phyloP scores from a whole-genome alignment of 192 early-diverging fungal genomes.

The Funneliformis geosporum region DNA sequence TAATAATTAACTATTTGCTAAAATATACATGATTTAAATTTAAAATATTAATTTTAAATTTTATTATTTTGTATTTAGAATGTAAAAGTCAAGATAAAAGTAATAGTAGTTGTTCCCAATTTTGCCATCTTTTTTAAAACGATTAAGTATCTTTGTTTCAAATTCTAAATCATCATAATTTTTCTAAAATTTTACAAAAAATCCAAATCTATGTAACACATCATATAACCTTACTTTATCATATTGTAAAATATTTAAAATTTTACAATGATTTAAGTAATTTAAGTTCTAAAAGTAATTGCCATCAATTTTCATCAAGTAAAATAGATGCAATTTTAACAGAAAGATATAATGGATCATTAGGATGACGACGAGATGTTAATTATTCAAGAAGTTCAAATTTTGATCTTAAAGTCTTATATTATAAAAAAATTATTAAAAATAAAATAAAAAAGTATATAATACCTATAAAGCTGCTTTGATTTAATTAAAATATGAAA shows the following conservation, averaged over 20 bases:
- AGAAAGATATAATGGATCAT: not conserved
- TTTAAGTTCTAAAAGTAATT: not conserved
- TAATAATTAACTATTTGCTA: slow-evolving; percentile 7
- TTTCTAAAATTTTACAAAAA: slow-evolving; percentile 11
- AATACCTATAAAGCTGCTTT: not conserved
- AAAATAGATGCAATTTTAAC: not conserved
- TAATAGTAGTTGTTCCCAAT: not conserved
- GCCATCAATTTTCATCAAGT: slow-evolving; percentile 2
- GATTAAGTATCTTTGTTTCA: not conserved
- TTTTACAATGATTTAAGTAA: slow-evolving; percentile 4
- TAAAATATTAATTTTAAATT: not conserved
- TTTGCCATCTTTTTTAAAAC: not conserved
- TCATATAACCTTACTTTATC: not conserved
- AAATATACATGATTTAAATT: not conserved
- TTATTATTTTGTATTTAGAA: too few species aligned
- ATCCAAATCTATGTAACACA: not conserved
- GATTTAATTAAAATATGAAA: not conserved
- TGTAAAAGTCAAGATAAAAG: not conserved
- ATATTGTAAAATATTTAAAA: not conserved
- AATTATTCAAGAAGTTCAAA: not conserved
- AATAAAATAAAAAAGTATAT: too few species aligned
- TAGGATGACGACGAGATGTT: not conserved
- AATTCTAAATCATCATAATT: not conserved
- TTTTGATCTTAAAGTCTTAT: too few species aligned
- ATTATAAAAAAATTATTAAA: not conserved